phyloP scores from a whole-genome alignment of 2,329 filamentous ascomycete genomes.

The Aureobasidium sp. region DNA sequence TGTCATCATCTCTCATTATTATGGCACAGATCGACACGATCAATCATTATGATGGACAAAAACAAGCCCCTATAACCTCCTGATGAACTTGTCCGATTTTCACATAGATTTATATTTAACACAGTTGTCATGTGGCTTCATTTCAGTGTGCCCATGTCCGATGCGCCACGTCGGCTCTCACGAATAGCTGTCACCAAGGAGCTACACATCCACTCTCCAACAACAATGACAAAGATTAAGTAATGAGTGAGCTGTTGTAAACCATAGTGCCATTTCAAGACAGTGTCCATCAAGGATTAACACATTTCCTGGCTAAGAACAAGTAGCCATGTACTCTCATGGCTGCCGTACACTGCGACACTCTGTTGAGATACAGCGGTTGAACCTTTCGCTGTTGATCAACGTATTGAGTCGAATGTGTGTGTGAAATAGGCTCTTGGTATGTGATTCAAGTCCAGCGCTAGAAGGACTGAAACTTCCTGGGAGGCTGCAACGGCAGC shows the following conservation, averaged over 20 bases:
- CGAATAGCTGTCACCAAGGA: not conserved
- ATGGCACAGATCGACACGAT: not conserved
- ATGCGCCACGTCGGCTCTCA: not conserved
- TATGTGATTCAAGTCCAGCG: not conserved
- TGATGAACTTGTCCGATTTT: not conserved
- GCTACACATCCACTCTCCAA: no score
- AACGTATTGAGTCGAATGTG: not conserved
- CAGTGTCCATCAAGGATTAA: not conserved
- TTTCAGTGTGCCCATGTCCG: not conserved
- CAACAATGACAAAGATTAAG: no score
- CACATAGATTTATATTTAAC: not conserved
- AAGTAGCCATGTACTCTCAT: not conserved
- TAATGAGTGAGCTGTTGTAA: not conserved
- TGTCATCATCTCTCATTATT: not conserved
- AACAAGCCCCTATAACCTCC: not conserved
- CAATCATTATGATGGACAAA: not conserved
- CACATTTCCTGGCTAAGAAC: no score
- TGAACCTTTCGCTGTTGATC: not conserved
- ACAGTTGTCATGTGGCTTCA: not conserved
- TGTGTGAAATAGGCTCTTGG: not conserved
- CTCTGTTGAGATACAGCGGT: not conserved
- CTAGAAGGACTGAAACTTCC: not conserved
- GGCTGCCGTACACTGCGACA: not conserved
- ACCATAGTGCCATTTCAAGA: not conserved
- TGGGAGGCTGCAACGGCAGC: not conserved